Percentiles rank a stretch among this genome's conserved stretches.
phyloP scores from a whole-genome alignment of 352 stramenopile genomes.

The Pythium rhizo-oryzae region DNA sequence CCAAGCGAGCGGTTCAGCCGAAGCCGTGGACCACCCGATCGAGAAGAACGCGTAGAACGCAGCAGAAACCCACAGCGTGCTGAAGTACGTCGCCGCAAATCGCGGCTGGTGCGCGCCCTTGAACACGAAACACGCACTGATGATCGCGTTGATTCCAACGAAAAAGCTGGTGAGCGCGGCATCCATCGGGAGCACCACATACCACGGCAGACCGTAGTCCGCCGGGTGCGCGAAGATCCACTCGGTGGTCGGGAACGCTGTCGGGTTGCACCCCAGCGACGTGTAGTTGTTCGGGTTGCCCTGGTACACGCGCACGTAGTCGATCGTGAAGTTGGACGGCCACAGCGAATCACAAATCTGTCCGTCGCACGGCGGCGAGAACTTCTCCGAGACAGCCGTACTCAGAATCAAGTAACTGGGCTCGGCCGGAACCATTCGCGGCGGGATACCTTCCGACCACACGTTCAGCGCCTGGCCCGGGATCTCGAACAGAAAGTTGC shows the following conservation, averaged over 20 bases:
- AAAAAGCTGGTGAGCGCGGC: conserved; percentile 48
- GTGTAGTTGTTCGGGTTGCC: conserved; percentile 89
- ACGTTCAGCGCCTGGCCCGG: conserved; percentile 83
- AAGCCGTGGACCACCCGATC: conserved; percentile 32
- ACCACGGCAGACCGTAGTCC: conserved; percentile 84
- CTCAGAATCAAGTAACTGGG: conserved; percentile 98
- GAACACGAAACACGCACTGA: conserved; percentile 63
- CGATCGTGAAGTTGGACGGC: conserved; percentile 94
- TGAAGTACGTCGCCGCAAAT: conserved; percentile 55
- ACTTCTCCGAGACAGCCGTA: conserved; percentile 96
- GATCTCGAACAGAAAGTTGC: conserved; percentile 95
- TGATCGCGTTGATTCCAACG: conserved; percentile 56
- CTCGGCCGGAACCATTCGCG: conserved; percentile 93
- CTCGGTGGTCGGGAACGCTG: conserved; percentile 85
- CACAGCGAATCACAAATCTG: conserved; percentile 94
- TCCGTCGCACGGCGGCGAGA: conserved; percentile 89
- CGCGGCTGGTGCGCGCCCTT: conserved; percentile 54
- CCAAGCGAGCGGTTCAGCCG: conserved; percentile 52
- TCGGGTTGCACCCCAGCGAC: conserved; percentile 93
- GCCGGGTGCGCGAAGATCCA: conserved; percentile 93
- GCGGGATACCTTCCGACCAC: conserved; percentile 67
- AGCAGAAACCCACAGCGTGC: conserved; percentile 61
- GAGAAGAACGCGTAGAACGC: conserved; percentile 75
- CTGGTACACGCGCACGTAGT: conserved; percentile 96
- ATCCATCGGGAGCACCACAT: conserved; percentile 66